These are phyloP conservation scores for Schizophyllum amplum DNA, from an alignment of 1,284 basidiomycete genomes.

Conservation along the genomic window DNA sequence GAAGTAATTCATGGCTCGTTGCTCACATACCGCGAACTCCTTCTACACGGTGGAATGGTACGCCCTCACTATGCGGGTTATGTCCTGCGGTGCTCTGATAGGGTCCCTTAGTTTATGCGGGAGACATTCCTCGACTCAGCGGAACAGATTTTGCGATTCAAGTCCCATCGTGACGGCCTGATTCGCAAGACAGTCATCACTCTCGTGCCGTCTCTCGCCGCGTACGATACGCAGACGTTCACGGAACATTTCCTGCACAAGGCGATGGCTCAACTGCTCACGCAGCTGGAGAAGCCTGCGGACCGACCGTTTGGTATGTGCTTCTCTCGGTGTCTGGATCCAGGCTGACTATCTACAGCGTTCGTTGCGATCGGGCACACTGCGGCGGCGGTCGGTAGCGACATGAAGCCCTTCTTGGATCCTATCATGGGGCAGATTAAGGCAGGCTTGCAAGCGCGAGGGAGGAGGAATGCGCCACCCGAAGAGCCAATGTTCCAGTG, in stretches of 20 bases:
- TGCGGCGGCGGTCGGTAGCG: conserved; percentile 84
- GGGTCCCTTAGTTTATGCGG: conserved; percentile 72
- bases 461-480: conserved; percentile 54
- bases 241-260: conserved; percentile 84
- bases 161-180: conserved; percentile 79
- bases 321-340: background rate
- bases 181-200: conserved; percentile 92
- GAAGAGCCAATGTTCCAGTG: conserved; percentile 98
- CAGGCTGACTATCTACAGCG: conserved; percentile 35
- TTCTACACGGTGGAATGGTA: conserved; percentile 92
- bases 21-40: conserved; percentile 85
- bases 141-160: conserved; percentile 86
- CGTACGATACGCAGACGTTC: conserved; percentile 89
- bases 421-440: conserved; percentile 90
- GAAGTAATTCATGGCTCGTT: conserved; percentile 92
- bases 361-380: conserved; percentile 97
- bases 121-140: conserved; percentile 86
- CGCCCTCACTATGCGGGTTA: conserved; percentile 12
- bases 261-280: conserved; percentile 85
- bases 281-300: conserved; percentile 82
- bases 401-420: conserved; percentile 96
- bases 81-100: conserved; percentile 5
- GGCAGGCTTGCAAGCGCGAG: conserved; percentile 76
- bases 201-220: conserved; percentile 89
- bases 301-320: conserved; percentile 80